These are phyloP conservation scores for Yamadazyma sp. DNA, from an alignment of 1,139 yeast species.

Conservation along the genomic window DNA sequence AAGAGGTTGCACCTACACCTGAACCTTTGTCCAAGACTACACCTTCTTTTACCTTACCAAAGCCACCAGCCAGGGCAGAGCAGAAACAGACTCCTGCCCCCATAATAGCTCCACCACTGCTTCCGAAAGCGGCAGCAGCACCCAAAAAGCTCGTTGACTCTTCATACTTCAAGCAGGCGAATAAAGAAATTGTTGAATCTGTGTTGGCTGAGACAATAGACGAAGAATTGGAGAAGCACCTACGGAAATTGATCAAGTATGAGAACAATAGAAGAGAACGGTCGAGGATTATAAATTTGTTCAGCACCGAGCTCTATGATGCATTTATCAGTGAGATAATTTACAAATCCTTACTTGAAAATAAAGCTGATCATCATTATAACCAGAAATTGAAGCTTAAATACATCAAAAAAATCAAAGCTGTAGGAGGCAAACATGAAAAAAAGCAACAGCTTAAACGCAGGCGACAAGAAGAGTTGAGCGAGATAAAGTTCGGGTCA, in stretches of 20 bases:
- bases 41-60: background rate
- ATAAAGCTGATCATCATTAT: slow-evolving; percentile 38
- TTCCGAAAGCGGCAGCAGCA: background rate
- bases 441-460: slow-evolving; percentile 23
- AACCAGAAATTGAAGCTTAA: slow-evolving; percentile 23
- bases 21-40: no score
- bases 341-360: slow-evolving; percentile 40
- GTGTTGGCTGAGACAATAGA: slow-evolving; percentile 32
- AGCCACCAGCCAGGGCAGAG: background rate
- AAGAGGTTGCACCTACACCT: no score
- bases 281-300: slow-evolving; percentile 28
- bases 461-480: slow-evolving; percentile 45
- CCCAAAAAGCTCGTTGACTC: slow-evolving; percentile 12
- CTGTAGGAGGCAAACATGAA: slow-evolving; percentile 25
- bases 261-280: slow-evolving; percentile 26
- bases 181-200: slow-evolving; percentile 24
- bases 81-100: no score
- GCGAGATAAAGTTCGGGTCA: slow-evolving; percentile 32
- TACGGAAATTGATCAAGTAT: slow-evolving; percentile 25
- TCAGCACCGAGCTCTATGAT: slow-evolving; percentile 50
- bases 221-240: slow-evolving; percentile 25
- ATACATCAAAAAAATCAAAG: slow-evolving; percentile 23
- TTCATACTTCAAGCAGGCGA: slow-evolving; percentile 20
- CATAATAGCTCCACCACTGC: no score
- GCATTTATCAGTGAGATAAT: slow-evolving; percentile 63